Base-by-base conservation (phyloP, 169 alveolate genomes). In the Plasmodium sp. region DNA sequence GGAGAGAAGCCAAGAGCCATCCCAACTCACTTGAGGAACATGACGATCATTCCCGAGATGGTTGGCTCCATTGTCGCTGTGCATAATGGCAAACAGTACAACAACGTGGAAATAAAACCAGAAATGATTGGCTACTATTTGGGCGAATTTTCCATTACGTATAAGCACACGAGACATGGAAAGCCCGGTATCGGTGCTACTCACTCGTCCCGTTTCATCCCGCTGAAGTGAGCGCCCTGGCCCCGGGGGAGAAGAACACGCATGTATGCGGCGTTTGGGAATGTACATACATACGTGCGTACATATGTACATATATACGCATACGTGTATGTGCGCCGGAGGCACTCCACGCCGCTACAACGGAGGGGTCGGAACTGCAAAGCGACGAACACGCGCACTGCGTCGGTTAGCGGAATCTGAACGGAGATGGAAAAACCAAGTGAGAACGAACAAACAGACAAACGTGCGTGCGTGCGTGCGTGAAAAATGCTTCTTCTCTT, bases 121-220 rank as follows among this genome's bases (percentile, higher is more conserved):
- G 99, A 99, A 97, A 99, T 99, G 99, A 98, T 99, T 92, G 99
- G 99, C 82, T 98, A 98, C 98, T 99, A 99, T 97, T 97, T 99
- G 84, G 99, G 99, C 31, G 99, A 99, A 97, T 99, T 99, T 97
- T 98, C 99, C 75, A 98, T 99, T 96, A 98, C 99, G 71, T 99
- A 99, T 99, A 99, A 99, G 97, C 99, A 99, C 94, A 99, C 99
- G 74, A 97, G 98, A 93, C 99, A 99, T 97, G 99, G 99, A 71
- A 99, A 98, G 92, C 99, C 99, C 48, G 99, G 99, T 58, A 98
- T 98, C 45, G 99, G 99, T 33, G 99, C 99, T 43, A 98, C 99
- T 80, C 98, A 98, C 96, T 97, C 99, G 34, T 98, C 99, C 92
- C 97, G 99, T 92, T 98, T 98, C 96, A 98, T 98, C 58, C 99